These are phyloP conservation scores for Emmonsia crescens DNA, from an alignment of 2,329 filamentous ascomycete species.

Conservation along the genomic window DNA sequence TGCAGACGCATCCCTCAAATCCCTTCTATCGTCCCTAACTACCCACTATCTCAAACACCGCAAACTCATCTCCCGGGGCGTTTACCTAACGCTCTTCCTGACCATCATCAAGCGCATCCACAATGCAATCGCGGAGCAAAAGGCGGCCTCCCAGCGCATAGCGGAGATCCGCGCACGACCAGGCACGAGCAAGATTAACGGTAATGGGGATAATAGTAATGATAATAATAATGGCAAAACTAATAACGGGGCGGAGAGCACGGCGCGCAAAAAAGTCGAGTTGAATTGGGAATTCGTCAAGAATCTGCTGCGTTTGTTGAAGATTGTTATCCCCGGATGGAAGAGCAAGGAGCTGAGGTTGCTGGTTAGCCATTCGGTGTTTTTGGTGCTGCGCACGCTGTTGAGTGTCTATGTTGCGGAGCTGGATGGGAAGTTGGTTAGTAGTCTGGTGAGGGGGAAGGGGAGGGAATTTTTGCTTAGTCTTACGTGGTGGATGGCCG, in stretches of 20 bases:
- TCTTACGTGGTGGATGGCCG: conserved; percentile 96
- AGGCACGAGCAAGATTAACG: conserved; percentile 29
- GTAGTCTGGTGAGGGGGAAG: conserved; percentile 79
- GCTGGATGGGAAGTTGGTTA: conserved; percentile 87
- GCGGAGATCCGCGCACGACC: conserved; percentile 48
- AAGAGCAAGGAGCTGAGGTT: conserved; percentile 77
- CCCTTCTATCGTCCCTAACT: conserved; percentile 55
- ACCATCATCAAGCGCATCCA: conserved; percentile 78
- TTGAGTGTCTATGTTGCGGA: conserved; percentile 94
- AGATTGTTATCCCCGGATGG: conserved; percentile 85
- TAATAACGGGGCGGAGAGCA: conserved; percentile 19
- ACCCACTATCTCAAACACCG: conserved; percentile 68
- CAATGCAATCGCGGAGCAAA: conserved; percentile 85
- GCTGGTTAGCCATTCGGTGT: conserved; percentile 83
- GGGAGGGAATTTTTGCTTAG: conserved; percentile 81
- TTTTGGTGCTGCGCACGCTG: conserved; percentile 78
- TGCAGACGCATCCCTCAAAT: conserved; percentile 53
- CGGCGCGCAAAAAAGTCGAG: conserved; percentile 66
- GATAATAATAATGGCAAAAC: conserved; percentile 15
- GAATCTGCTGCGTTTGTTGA: conserved; percentile 64
- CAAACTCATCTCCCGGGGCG: conserved; percentile 67
- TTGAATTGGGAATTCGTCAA: conserved; percentile 80
- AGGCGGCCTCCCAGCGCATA: conserved; percentile 64
- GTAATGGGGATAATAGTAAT: neutral
- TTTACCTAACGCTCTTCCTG: conserved; percentile 73